Conservation (phyloP, 495 filamentous ascomycete genomes). For the Xylaria cubensis region DNA sequence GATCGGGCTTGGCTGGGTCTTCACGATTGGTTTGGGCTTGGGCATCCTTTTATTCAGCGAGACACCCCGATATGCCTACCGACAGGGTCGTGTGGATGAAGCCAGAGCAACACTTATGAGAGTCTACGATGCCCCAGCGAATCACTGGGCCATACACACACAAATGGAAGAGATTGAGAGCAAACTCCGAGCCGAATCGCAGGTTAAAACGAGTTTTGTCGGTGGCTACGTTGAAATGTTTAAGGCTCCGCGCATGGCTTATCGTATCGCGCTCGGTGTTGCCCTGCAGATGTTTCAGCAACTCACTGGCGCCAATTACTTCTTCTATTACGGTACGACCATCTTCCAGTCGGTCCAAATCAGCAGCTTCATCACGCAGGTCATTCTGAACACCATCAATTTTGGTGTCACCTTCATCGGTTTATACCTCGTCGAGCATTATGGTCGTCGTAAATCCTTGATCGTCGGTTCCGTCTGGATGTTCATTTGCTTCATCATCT, state of each 20-base stretch:
- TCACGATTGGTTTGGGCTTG: constrained; percentile 65
- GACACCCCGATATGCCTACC: constrained; percentile 58
- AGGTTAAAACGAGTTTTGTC: constrained; percentile 11
- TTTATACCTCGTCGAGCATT: constrained; percentile 74
- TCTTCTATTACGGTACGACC: constrained; percentile 82
- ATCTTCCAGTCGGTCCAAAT: constrained; percentile 75
- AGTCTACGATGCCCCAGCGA: constrained; percentile 22
- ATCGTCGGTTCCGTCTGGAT: constrained; percentile 73
- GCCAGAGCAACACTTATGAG: constrained; percentile 22
- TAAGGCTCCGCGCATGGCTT: constrained; percentile 65
- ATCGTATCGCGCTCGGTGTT: constrained; percentile 72
- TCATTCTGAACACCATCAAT: constrained; percentile 79
- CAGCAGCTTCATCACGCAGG: constrained; percentile 71
- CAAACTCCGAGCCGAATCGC: constrained; percentile 22
- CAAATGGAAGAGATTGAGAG: constrained; percentile 26
- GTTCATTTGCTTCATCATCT: constrained; percentile 75
- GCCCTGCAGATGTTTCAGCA: constrained; percentile 73
- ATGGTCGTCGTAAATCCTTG: constrained; percentile 69
- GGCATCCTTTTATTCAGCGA: constrained; percentile 69
- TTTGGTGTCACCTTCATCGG: constrained; percentile 74
- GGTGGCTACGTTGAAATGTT: constrained; percentile 26
- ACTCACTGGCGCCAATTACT: constrained; percentile 77
- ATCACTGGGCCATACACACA: constrained; percentile 22
- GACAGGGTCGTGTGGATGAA: constrained; percentile 21
- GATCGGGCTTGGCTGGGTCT: constrained; percentile 74